Base-by-base conservation (phyloP, 73 alveolate species). In the Paramecium pentaurelia region DNA sequence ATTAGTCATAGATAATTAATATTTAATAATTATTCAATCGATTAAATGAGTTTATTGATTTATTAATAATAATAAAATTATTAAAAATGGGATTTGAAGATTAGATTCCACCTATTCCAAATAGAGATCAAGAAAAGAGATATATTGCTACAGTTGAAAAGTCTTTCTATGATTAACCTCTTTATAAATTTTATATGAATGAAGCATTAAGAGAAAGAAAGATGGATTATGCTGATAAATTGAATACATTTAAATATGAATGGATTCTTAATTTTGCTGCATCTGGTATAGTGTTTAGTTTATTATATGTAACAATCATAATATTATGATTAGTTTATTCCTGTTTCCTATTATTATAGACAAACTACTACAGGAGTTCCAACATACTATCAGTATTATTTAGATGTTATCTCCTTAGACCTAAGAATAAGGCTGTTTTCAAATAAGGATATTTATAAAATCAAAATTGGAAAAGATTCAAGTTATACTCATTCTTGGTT, bases 71-170 rank as follows among this genome's bases (percentile, higher is more conserved):
- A 80, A 45, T 25, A 44, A 27, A 27, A 80, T 38, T 30, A n/a
- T n/a, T 25, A 80, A 18, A 77, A 18, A 80, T 80, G 91, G 91
- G 91, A 80, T 80, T 80, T 80, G 91, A 80, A 80, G 91, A 80
- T 27, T 22, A 42, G 51, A 36, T 80, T 42, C 91, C 91, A 8
- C 91, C 91, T 42, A 28, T 80, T 25, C 91, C 91, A 18, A 49
- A 80, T 49, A 45, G 77, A 80, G 71, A 80, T 42, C 20, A 80
- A 49, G 91, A 80, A 22, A 45, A 32, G 58, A 28, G 77, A 40
- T 80, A 44, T 28, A 80, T 80, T 0, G 58, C 47, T 6, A 47
- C 71, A 1, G 73, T 47, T 1, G 91, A 80, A 80, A 49, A 80
- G 30, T 80, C 91, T 6, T 80, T 42, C 34, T 45, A 49, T 25